phyloP scores from a whole-genome alignment of 768 basidiomycete genomes.

The Cystobasidium ongulense region DNA sequence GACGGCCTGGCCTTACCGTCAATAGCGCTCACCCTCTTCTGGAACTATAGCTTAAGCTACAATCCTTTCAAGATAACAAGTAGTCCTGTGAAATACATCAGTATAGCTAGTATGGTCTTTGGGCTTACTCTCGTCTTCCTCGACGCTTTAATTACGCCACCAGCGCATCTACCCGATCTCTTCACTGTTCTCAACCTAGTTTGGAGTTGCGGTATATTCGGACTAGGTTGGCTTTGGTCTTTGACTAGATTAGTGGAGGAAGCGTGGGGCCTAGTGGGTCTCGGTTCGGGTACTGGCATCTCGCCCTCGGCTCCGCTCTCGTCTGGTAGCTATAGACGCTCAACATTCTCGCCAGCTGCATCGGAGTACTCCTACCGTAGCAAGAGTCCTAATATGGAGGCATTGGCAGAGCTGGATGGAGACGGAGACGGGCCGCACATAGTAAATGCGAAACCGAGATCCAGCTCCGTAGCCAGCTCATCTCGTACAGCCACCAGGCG shows the following conservation, averaged over 20 bases:
- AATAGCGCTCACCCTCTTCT: conserved; percentile 58
- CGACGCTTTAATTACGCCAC: conserved; percentile 59
- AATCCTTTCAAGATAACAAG: conserved; percentile 52
- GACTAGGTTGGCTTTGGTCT: conserved; percentile 78
- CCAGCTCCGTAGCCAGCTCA: conserved; percentile 1
- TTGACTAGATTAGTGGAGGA: conserved; percentile 70
- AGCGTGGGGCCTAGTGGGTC: conserved; percentile 56
- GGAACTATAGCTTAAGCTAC: conserved; percentile 76
- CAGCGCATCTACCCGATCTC: conserved; percentile 71
- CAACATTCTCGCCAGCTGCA: background rate
- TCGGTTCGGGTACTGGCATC: background rate
- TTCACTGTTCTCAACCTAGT: conserved; percentile 78
- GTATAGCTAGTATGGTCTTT: conserved; percentile 51
- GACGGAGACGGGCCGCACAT: background rate
- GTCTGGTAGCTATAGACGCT: background rate
- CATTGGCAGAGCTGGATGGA: background rate
- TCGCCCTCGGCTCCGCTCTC: background rate
- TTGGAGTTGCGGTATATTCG: conserved; percentile 67
- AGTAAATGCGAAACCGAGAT: background rate
- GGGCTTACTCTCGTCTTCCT: conserved; percentile 57
- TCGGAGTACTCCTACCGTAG: background rate
- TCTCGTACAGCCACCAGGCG: conserved; percentile 8
- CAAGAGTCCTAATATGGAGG: background rate
- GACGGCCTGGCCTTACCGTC: conserved; percentile 74
- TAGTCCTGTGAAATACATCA: conserved; percentile 50